These are phyloP conservation scores for Phytophthora pini DNA, from an alignment of 352 stramenopile genomes.

Conservation along the genomic window DNA sequence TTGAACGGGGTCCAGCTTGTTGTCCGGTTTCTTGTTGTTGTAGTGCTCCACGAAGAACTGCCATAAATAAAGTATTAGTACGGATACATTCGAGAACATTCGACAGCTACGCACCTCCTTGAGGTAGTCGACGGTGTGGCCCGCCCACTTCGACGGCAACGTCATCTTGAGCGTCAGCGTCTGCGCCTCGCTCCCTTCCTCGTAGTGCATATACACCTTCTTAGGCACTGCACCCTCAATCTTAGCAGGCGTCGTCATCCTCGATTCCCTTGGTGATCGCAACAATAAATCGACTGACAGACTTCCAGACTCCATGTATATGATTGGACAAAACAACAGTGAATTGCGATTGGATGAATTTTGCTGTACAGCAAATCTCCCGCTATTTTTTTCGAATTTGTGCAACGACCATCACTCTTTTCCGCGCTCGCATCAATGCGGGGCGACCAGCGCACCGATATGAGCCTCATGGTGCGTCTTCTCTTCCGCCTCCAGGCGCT, in stretches of 20 bases:
- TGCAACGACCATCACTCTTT: conserved; percentile 32
- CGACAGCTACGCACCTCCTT: conserved; percentile 56
- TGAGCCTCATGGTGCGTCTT: conserved; percentile 58
- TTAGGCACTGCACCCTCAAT: conserved; percentile 84
- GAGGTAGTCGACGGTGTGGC: conserved; percentile 82
- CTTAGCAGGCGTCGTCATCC: conserved; percentile 51
- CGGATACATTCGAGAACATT: conserved; percentile 21
- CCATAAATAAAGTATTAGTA: conserved; percentile 1
- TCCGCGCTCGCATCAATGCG: conserved; percentile 21
- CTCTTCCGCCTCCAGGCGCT: too few species aligned
- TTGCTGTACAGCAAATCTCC: neutral
- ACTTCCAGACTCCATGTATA: neutral
- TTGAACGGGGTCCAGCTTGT: conserved; percentile 52
- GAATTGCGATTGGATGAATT: conserved; percentile 19
- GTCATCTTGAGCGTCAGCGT: conserved; percentile 90
- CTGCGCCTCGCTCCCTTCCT: conserved; percentile 67
- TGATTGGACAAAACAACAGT: neutral
- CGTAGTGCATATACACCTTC: conserved; percentile 92
- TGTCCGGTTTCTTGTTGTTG: conserved; percentile 88
- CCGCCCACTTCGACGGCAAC: conserved; percentile 86
- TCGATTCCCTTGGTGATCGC: too few species aligned
- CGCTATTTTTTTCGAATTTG: conserved; percentile 16
- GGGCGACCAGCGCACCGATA: conserved; percentile 35
- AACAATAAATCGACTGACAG: too few species aligned
- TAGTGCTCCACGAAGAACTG: conserved; percentile 93